phyloP scores from a whole-genome alignment of 2,329 filamentous ascomycete genomes.

The Aspergillus pseudonomiae region DNA sequence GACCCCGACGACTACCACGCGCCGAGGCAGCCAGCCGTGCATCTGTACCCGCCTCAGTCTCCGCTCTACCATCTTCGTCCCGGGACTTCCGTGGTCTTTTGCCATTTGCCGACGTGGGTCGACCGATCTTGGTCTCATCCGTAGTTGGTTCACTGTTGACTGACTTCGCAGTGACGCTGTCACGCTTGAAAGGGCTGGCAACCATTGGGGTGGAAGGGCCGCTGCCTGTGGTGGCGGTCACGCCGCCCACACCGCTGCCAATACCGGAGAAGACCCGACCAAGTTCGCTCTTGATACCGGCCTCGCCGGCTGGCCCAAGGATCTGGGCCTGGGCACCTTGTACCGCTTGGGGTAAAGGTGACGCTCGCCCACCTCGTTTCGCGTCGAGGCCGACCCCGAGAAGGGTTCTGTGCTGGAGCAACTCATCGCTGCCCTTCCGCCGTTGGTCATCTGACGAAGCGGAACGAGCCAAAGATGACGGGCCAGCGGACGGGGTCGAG shows the following conservation, averaged over 20 bases:
- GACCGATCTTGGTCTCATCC: slow-evolving; percentile 45
- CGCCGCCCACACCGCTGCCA: slow-evolving; percentile 66
- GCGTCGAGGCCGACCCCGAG: slow-evolving; percentile 74
- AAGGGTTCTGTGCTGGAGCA: slow-evolving; percentile 66
- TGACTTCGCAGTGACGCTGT: slow-evolving; percentile 51
- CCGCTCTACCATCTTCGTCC: slow-evolving; percentile 71
- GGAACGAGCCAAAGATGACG: slow-evolving; percentile 28
- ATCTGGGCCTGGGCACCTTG: slow-evolving; percentile 86
- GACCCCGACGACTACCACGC: slow-evolving; percentile 67
- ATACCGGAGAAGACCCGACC: slow-evolving; percentile 96
- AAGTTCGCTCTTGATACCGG: slow-evolving; percentile 92
- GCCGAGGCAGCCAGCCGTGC: slow-evolving; percentile 62
- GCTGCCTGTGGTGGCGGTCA: slow-evolving; percentile 53
- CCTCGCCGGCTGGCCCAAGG: slow-evolving; percentile 76
- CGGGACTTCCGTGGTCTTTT: slow-evolving; percentile 70
- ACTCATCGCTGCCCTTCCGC: slow-evolving; percentile 56
- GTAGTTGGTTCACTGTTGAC: slow-evolving; percentile 40
- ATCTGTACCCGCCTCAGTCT: slow-evolving; percentile 67
- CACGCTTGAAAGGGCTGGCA: slow-evolving; percentile 54
- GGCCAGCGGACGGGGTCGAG: slow-evolving; percentile 35
- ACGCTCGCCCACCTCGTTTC: slow-evolving; percentile 79
- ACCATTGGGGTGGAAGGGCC: slow-evolving; percentile 58
- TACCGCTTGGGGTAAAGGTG: slow-evolving; percentile 88
- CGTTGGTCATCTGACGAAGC: slow-evolving; percentile 41
- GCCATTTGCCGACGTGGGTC: slow-evolving; percentile 52